These are phyloP conservation scores for Glomus cerebriforme DNA, from an alignment of 192 early-diverging fungal species.

Conservation along the genomic window DNA sequence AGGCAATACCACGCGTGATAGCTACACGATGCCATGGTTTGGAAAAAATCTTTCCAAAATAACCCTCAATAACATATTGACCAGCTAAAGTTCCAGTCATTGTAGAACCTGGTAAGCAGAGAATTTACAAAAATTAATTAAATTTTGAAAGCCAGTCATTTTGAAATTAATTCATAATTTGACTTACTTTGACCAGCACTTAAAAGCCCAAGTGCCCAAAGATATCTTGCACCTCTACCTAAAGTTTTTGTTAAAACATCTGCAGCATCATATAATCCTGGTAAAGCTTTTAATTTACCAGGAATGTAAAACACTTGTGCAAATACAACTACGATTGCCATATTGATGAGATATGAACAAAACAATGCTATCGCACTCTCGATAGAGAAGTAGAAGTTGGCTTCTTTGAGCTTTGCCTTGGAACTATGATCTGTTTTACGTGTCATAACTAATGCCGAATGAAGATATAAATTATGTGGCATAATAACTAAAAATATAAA, in stretches of 20 bases:
- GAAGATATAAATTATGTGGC: conserved; percentile 91
- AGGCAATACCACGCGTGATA: conserved; percentile 60
- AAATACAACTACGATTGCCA: conserved; percentile 70
- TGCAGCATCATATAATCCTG: conserved; percentile 66
- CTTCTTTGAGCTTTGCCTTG: conserved; percentile 56
- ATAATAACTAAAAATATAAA: conserved; percentile 58
- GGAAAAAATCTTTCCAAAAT: conserved; percentile 63
- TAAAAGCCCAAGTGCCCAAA: conserved; percentile 85
- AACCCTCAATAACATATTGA: conserved; percentile 87
- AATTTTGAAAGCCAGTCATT: no score
- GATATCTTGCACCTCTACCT: conserved; percentile 61
- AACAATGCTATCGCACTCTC: conserved; percentile 62
- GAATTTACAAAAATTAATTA: no score
- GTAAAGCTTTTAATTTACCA: conserved; percentile 35
- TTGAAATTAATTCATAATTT: no score
- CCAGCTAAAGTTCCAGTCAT: conserved; percentile 92
- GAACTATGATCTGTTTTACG: conserved; percentile 45
- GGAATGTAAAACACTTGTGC: conserved; percentile 50
- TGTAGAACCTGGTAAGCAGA: conserved; percentile 48
- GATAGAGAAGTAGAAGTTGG: conserved; percentile 69
- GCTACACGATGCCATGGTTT: conserved; percentile 66
- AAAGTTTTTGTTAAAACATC: conserved; percentile 57
- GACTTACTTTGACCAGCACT: conserved; percentile 70
- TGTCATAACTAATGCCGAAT: conserved; percentile 52
- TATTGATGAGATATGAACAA: conserved; percentile 68